Percentiles rank a stretch among this genome's conserved stretches.
phyloP scores from a whole-genome alignment of 169 alveolate species.

The Plasmodium sp. region DNA sequence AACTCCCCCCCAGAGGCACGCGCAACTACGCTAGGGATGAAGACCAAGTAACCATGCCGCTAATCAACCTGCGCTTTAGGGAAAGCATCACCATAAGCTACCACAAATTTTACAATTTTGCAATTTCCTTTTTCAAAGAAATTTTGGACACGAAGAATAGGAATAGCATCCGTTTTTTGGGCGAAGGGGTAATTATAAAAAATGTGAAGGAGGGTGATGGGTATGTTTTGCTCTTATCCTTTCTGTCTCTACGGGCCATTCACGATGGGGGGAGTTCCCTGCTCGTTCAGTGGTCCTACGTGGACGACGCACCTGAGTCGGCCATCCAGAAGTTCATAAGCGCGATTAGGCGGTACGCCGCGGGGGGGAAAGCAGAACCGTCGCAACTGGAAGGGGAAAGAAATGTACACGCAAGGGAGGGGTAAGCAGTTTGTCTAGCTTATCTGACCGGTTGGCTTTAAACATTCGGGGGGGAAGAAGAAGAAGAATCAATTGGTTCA shows the following conservation, averaged over 20 bases:
- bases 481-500: neutral
- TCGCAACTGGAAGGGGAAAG: neutral
- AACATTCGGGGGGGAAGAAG: neutral
- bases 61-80: conserved; percentile 50
- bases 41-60: conserved; percentile 44
- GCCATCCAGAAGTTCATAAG: conserved; percentile 40
- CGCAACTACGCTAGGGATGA: neutral
- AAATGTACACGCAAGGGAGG: neutral
- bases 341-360: conserved; percentile 1
- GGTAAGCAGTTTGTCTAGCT: neutral
- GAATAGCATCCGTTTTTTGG: conserved; percentile 16
- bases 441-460: neutral
- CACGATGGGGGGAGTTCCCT: conserved; percentile 61
- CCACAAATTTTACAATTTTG: conserved; percentile 62
- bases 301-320: conserved; percentile 43
- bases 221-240: conserved; percentile 36
- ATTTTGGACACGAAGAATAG: conserved; percentile 44
- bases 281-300: conserved; percentile 67
- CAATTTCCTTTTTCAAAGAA: conserved; percentile 73
- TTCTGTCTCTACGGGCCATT: conserved; percentile 66
- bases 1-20: neutral
- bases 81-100: conserved; percentile 38
- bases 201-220: conserved; percentile 26
- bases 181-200: conserved; percentile 49
- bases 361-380: neutral